Evolutionary conservation across 495 filamentous ascomycete genomes (phyloP).

Genomic region (Aspergillus asperescens): DNA sequence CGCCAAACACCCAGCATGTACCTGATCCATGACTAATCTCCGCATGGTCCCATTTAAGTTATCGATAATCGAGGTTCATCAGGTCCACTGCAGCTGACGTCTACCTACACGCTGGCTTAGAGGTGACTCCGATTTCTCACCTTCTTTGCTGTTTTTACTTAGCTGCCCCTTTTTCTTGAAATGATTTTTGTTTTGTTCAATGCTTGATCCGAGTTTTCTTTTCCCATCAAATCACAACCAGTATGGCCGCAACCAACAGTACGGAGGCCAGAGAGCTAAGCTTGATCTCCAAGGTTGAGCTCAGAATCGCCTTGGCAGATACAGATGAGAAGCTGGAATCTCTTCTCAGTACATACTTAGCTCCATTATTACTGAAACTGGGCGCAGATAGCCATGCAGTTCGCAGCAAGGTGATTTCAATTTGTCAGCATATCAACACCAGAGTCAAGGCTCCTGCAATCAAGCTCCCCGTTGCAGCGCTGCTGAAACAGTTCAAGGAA

Average conservation of each 20-base stretch:
- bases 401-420: constrained; percentile 67
- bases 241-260: constrained; percentile 38
- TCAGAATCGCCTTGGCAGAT: constrained; percentile 78
- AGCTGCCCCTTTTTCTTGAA: neutral
- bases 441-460: constrained; percentile 65
- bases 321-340: constrained; percentile 75
- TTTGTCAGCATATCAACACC: constrained; percentile 78
- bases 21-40: constrained; percentile 17
- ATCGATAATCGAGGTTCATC: constrained; percentile 9
- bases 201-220: neutral
- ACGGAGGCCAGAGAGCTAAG: constrained; percentile 73
- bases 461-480: constrained; percentile 72
- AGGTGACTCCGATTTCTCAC: neutral
- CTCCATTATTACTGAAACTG: constrained; percentile 78
- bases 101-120: constrained; percentile 6
- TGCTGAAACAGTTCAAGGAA: constrained; percentile 88
- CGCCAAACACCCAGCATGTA: neutral
- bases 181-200: neutral
- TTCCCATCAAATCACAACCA: constrained; percentile 2
- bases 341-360: constrained; percentile 71
- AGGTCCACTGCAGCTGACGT: constrained; percentile 15
- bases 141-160: neutral
- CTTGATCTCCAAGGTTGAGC: constrained; percentile 84
- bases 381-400: constrained; percentile 74
- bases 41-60: neutral